phyloP scores from a whole-genome alignment of 2,329 filamentous ascomycete genomes.

The Trichoderma sp. region DNA sequence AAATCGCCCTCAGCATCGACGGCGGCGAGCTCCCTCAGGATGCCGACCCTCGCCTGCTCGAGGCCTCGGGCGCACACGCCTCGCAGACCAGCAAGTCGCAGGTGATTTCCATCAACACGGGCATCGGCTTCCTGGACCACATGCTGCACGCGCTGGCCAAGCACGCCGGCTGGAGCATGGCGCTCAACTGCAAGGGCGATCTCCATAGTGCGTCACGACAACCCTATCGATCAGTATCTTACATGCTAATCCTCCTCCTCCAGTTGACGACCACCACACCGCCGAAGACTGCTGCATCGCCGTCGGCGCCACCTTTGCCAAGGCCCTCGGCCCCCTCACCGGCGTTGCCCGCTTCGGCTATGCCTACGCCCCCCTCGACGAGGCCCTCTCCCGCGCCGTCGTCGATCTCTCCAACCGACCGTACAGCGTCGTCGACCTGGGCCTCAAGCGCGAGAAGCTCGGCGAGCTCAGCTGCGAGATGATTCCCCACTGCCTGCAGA shows the following conservation, averaged over 20 bases:
- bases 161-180: conserved; percentile 91
- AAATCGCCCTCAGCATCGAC: conserved; percentile 89
- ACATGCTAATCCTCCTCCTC: too few species aligned
- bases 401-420: conserved; percentile 94
- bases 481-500: conserved; percentile 93
- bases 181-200: conserved; percentile 81
- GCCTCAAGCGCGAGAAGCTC: conserved; percentile 87
- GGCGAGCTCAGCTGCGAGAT: conserved; percentile 94
- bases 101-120: conserved; percentile 83
- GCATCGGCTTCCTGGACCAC: conserved; percentile 97
- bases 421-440: conserved; percentile 79
- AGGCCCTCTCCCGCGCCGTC: conserved; percentile 89
- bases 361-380: conserved; percentile 91
- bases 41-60: conserved; percentile 57
- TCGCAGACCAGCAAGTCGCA: conserved; percentile 82
- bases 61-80: conserved; percentile 67
- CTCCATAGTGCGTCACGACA: conserved; percentile 70
- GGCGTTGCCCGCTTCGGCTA: conserved; percentile 89
- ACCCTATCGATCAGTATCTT: not conserved
- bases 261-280: conserved; percentile 98
- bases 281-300: conserved; percentile 94
- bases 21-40: conserved; percentile 75
- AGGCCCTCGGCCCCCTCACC: conserved; percentile 72
- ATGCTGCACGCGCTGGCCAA: conserved; percentile 98
- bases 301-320: conserved; percentile 80